Percentiles rank a stretch among this genome's conserved stretches.
Conservation (phyloP, 306 rosid species). For the Lathyrus aphaca region DNA sequence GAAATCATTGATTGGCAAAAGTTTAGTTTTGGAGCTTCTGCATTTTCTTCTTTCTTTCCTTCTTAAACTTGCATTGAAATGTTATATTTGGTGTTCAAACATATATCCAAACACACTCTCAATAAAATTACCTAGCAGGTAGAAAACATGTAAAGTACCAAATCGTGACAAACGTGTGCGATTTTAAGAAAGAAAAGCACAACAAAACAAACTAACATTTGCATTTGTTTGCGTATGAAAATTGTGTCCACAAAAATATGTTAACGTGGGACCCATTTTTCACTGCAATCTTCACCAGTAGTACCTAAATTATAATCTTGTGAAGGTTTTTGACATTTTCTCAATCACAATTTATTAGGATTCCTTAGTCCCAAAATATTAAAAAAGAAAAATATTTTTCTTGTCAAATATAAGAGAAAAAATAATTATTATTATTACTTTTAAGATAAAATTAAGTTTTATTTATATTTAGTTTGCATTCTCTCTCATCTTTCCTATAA, state of each 20-base stretch:
- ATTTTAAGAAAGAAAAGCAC: neutral
- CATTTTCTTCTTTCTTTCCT: too few species aligned
- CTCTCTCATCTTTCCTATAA: too few species aligned
- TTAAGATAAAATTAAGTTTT: too few species aligned
- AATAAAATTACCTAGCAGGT: neutral
- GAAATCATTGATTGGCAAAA: too few species aligned
- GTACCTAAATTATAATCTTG: neutral
- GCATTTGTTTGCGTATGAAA: neutral
- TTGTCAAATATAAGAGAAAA: too few species aligned
- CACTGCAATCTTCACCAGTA: neutral
- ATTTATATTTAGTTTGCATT: too few species aligned
- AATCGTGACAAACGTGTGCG: neutral
- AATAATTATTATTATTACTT: too few species aligned
- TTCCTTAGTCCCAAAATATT: too few species aligned
- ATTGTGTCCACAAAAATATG: neutral
- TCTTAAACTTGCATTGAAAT: too few species aligned
- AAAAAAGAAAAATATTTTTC: too few species aligned
- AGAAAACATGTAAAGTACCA: neutral
- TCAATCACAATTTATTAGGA: neutral
- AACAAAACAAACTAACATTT: neutral
- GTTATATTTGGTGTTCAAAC: too few species aligned
- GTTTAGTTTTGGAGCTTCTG: too few species aligned
- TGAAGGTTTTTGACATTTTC: neutral
- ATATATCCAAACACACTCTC: neutral
- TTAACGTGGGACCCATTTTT: neutral